A percentile compares a stretch with the other conserved stretches of the same genome.
Conservation (phyloP, 805 yeast species). For the Ogataea chonburiensis region DNA sequence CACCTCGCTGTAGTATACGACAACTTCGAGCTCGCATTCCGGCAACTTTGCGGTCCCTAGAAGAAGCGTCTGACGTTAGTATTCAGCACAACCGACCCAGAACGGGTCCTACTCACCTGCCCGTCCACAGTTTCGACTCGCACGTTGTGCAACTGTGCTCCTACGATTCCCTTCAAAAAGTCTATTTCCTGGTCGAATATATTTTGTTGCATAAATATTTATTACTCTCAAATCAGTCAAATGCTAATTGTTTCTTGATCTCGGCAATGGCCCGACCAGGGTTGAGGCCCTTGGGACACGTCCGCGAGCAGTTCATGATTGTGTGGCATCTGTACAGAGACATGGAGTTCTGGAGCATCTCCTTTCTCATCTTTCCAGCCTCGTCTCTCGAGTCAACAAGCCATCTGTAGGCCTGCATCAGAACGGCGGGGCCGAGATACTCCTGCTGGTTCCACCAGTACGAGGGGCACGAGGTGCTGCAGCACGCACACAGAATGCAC, state of each 20-base stretch:
- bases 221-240: conserved; percentile 43
- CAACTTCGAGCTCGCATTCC: conserved; percentile 9
- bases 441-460: conserved; percentile 99
- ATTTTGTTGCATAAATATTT: conserved; percentile 6
- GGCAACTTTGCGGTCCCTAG: background rate
- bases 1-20: conserved; percentile 13
- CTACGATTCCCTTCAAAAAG: background rate
- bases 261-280: conserved; percentile 98
- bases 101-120: no score
- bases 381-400: conserved; percentile 95
- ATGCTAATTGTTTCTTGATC: conserved; percentile 90
- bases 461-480: conserved; percentile 98
- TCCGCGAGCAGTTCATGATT: conserved; percentile 96
- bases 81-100: background rate
- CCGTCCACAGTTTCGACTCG: background rate
- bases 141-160: background rate
- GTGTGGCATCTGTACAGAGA: conserved; percentile 98
- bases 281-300: conserved; percentile 98
- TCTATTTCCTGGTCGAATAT: conserved; percentile 2
- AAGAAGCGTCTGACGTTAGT: conserved; percentile 5
- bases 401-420: conserved; percentile 99
- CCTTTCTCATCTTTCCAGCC: conserved; percentile 77
- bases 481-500: conserved; percentile 97
- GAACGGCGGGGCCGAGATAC: conserved; percentile 97
- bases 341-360: conserved; percentile 94